Evolutionary conservation across 2,329 filamentous ascomycete genomes (phyloP), one percentile per base, ranked within the genome.

Genomic region (Talaromyces sp.): DNA sequence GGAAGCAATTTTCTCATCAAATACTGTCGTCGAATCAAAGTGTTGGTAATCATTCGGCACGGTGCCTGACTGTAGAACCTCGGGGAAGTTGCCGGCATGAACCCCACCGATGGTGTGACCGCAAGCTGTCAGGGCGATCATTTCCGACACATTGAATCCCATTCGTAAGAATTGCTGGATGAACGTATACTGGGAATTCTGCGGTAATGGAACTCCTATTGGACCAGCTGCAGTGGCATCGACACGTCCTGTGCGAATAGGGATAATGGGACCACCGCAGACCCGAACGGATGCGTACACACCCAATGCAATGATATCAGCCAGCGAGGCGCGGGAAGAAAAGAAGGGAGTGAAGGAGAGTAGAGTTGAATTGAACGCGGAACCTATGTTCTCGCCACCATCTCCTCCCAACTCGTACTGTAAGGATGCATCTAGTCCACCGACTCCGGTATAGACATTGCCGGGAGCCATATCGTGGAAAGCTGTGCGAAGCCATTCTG

Each of bases 401-500:
- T 50, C 44, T 21, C 60, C 60, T 57, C 50, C 60, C 23, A 62
- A 31, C 42, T 62, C 60, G 48, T 62, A 62, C 11, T 62, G 60
- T 18, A 62, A 23, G 33, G 60, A 62, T 4, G 60, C 60, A 57
- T 62, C 60, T 33, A 62, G 37, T 21, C 60, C 60, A 9, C 60
- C 60, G 5, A 62, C 31, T 6, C 60, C 60, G 40, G 60, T 62
- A 16, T 48, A 33, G 31, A 33, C 52, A 8, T 57, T 62, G 23
- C 48, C 60, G 12, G 60, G 60, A 39, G 60, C 60, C 60, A 50
- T 62, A 42, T 62, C 60, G 40, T 62, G 60, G 52, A 62, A 62
- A 48, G 60, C 60, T 11, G 60, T 62, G 28, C 60, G 60, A 62
- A 62, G 60, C 60, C 60, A 62, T 62, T 62, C 60, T 40, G 52